phyloP scores from a whole-genome alignment of 1,284 basidiomycete genomes.

The Inonotus hispidus region DNA sequence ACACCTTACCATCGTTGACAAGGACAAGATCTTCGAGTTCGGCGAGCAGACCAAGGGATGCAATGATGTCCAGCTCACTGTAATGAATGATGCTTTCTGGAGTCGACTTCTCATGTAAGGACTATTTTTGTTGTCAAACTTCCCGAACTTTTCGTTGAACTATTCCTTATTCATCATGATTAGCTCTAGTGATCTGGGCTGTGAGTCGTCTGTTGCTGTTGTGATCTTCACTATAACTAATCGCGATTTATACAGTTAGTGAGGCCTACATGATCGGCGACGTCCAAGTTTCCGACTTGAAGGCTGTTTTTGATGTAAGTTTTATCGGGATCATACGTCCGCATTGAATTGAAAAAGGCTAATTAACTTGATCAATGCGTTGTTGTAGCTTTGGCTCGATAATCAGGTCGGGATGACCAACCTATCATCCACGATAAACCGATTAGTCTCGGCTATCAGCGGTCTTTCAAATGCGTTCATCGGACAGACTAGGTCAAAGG shows the following conservation, averaged over 20 bases:
- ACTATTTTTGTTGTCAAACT: background rate
- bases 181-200: constrained; percentile 69
- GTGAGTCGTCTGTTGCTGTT: constrained; percentile 37
- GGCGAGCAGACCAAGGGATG: constrained; percentile 47
- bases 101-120: constrained; percentile 63
- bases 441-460: constrained; percentile 63
- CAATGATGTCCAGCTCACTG: constrained; percentile 57
- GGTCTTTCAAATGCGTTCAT: constrained; percentile 74
- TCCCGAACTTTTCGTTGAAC: background rate
- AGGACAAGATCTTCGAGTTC: constrained; percentile 50
- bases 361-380: constrained; percentile 14
- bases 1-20: constrained; percentile 58
- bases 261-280: constrained; percentile 88
- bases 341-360: constrained; percentile 14
- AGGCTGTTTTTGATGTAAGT: constrained; percentile 73
- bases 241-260: constrained; percentile 49
- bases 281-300: constrained; percentile 67
- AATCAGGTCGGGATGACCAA: constrained; percentile 69
- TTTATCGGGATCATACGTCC: background rate
- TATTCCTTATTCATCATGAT: constrained; percentile 4
- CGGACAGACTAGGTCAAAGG: constrained; percentile 73
- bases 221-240: constrained; percentile 20
- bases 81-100: constrained; percentile 77
- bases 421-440: constrained; percentile 60
- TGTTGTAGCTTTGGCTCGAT: constrained; percentile 70